phyloP scores from a whole-genome alignment of 768 basidiomycete genomes.

The Termitomyces sp. region DNA sequence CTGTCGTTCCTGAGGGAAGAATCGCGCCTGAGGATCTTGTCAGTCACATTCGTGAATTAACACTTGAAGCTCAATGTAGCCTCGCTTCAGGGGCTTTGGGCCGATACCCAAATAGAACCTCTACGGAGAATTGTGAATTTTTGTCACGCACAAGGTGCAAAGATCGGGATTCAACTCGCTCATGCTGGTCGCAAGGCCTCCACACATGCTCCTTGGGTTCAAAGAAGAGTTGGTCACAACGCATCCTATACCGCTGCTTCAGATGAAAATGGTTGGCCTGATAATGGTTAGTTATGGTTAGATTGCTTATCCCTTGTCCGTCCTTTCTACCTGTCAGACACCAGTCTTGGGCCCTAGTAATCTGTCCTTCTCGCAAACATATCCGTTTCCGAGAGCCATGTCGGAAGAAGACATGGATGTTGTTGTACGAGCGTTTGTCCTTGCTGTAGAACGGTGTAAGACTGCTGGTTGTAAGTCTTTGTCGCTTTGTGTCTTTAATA shows the following conservation, averaged over 20 bases:
- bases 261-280: slow-evolving; percentile 67
- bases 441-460: slow-evolving; percentile 48
- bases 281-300: slow-evolving; percentile 36
- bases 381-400: slow-evolving; percentile 55
- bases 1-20: slow-evolving; percentile 68
- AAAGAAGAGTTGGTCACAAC: slow-evolving; percentile 26
- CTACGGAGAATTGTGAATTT: slow-evolving; percentile 71
- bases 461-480: slow-evolving; percentile 50
- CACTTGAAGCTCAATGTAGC: background rate
- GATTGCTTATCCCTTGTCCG: background rate
- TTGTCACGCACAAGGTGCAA: slow-evolving; percentile 59
- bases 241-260: slow-evolving; percentile 30
- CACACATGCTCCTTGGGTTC: slow-evolving; percentile 65
- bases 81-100: slow-evolving; percentile 55
- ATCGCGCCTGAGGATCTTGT: slow-evolving; percentile 72
- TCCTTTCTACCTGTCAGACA: background rate
- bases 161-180: slow-evolving; percentile 74
- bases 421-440: slow-evolving; percentile 56
- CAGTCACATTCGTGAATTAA: background rate
- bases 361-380: slow-evolving; percentile 46
- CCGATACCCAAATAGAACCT: slow-evolving; percentile 67
- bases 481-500: background rate
- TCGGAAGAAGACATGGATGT: slow-evolving; percentile 45
- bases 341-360: slow-evolving; percentile 59
- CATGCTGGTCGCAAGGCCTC: slow-evolving; percentile 73